Evolutionary conservation across 75 land plant genomes (phyloP).

Genomic region (Pinus albicaulis): DNA sequence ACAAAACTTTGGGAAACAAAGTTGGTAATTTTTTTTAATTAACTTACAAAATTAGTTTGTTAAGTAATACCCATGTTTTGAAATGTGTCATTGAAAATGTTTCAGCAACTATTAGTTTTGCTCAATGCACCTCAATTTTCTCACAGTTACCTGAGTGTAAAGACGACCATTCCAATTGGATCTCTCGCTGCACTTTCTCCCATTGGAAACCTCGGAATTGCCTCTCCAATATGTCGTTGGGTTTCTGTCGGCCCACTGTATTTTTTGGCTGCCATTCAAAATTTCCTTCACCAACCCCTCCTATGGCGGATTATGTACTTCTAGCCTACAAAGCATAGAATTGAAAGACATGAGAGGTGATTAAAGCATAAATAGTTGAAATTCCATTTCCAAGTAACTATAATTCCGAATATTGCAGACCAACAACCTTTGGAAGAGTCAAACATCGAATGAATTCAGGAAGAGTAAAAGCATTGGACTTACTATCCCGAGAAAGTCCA

Average conservation of each 20-base stretch:
- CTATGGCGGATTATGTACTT: constrained; percentile 61
- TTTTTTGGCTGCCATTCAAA: constrained; percentile 26
- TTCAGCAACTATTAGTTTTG: no score
- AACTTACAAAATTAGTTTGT: neutral
- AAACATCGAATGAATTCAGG: neutral
- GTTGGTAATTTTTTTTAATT: no score
- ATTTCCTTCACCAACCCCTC: constrained; percentile 30
- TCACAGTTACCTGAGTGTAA: constrained; percentile 27
- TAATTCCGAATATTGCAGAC: neutral
- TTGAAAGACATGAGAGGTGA: no score
- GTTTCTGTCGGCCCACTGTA: constrained; percentile 42
- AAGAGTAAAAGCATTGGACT: neutral
- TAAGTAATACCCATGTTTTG: no score
- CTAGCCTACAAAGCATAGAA: constrained; percentile 38
- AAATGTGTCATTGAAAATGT: no score
- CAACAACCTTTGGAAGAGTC: neutral
- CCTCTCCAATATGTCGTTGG: constrained; percentile 67
- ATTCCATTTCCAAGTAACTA: neutral
- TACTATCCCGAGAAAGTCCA: constrained; percentile 90
- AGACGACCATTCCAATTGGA: constrained; percentile 48
- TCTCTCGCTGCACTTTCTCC: constrained; percentile 27
- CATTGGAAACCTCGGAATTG: constrained; percentile 30
- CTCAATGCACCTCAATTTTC: no score
- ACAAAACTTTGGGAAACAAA: no score
- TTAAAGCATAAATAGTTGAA: neutral